Evolutionary conservation across 169 alveolate genomes (phyloP), one percentile per base, ranked within the genome.

Genomic region (Toxoplasma gondii): DNA sequence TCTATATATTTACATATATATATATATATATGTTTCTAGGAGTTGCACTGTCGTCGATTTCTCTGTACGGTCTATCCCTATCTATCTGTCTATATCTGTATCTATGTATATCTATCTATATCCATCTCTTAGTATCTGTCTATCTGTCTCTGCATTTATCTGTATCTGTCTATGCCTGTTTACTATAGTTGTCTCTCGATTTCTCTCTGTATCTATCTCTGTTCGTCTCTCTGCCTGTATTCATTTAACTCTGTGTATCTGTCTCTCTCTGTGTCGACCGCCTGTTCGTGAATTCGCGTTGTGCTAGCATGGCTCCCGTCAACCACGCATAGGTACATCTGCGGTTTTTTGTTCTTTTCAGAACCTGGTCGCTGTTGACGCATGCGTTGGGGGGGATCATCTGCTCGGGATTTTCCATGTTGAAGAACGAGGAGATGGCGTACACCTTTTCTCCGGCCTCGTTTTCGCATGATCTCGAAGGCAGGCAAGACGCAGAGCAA

Each of bases 311-410:
- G n/a, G n/a, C n/a, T n/a, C n/a, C n/a, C n/a, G n/a, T n/a, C n/a
- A n/a, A n/a, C n/a, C n/a, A n/a, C n/a, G n/a, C n/a, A n/a, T n/a
- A 69, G 7, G 19, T n/a, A n/a, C 24, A 69, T 24, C 81, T n/a
- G 81, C 24, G 81, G 81, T 69, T n/a, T 69, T 31, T 49, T 2
- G 4, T 4, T 78, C 86, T n/a, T 31, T 82, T 2, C 90, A 82
- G 90, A 44, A 38, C 67, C 12, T 82, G 90, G 90, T 82, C 90
- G 64, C 9, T 82, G 90, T 31, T 82, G 67, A 38, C 69, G 41
- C 90, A 43, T 17, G 58, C 90, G 10, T 22, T 82, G 41, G 90
- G 90, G 10, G 90, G 90, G 36, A 31, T 82, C 38, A 22, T 82
- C 34, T 82, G 90, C 64, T 41, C 90, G n/a, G 90, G 69, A 1